Evolutionary conservation across 257 asterid species (phyloP).

Genomic region (Solanum stenotomum): DNA sequence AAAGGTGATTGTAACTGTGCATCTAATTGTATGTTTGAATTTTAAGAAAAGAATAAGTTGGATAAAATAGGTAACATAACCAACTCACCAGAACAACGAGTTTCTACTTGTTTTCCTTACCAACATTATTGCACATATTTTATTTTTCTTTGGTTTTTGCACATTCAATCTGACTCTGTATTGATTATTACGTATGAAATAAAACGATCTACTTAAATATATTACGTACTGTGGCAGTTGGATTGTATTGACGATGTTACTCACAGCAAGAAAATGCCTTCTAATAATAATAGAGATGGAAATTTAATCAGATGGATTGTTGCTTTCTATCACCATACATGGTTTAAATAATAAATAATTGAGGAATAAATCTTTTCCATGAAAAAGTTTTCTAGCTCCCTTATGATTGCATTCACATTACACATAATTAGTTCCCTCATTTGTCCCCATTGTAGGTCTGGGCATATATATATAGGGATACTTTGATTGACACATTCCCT

Average conservation of each 20-base stretch:
- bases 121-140: neutral
- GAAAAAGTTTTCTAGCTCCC: neutral
- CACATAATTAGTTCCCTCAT: neutral
- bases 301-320: neutral
- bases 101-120: slow-evolving; percentile 30
- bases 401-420: neutral
- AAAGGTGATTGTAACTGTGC: slow-evolving; percentile 49
- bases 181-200: neutral
- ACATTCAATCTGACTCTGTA: neutral
- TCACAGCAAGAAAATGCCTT: neutral
- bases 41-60: slow-evolving; percentile 22
- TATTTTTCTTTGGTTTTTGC: neutral
- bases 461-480: neutral
- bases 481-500: neutral
- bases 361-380: neutral
- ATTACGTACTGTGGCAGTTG: neutral
- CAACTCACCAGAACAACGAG: slow-evolving; percentile 2
- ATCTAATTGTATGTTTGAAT: slow-evolving; percentile 6
- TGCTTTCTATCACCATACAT: neutral
- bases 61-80: slow-evolving; percentile 9
- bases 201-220: neutral
- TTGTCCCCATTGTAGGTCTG: neutral
- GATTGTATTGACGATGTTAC: neutral
- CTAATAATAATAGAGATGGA: neutral
- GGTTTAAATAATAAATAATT: neutral